Base-by-base conservation (phyloP, 2,329 filamentous ascomycete species). In the Pyrenophora seminiperda region DNA sequence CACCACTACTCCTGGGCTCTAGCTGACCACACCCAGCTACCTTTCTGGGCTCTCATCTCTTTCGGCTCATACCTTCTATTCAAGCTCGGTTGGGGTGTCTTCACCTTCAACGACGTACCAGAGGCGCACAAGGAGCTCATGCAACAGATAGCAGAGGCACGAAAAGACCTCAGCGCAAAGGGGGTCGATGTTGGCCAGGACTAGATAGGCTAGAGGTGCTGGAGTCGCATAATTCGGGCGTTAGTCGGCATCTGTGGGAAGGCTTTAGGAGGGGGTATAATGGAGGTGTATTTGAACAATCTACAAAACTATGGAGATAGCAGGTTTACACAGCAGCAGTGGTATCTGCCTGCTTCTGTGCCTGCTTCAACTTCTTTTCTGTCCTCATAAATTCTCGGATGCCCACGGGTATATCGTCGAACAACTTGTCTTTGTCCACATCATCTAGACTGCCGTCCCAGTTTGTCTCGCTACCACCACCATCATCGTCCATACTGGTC, bases 321-420 rank as follows among this genome's bases (percentile, higher is more conserved):
- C 24, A 27, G 13, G 24, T 27, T 27, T 3, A 50, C n/a, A 41
- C 50, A 38, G 55, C 50, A 30, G 57, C 42, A 42, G 59, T 48
- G 15, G 76, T 77, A n/a, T 80, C 77, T 47, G 85, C 83, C 42
- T 78, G 75, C 63, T 76, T 73, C 69, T 92, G 89, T 73, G 84
- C 88, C 72, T 89, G 81, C 73, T 90, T 93, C 53, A 99, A 74
- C 72, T 80, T 87, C 81, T 97, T 97, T 78, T 99, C 94, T 53
- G 88, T 91, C 78, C 88, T 91, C 93, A 99, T 97, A 67, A 99
- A 99, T 73, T 96, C 93, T 54, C 90, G 81, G 59, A 99, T 97
- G 0, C 93, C 94, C 7, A 97, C 89, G 0, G 94, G 93, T 43
- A 99, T 86, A 59, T 84, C 84, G 41, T 84, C 83, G 65, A 96